Evolutionary conservation across 1,284 basidiomycete species (phyloP), one percentile per base, ranked within the genome.

Genomic region (Apiotrichum veenhuisii): DNA sequence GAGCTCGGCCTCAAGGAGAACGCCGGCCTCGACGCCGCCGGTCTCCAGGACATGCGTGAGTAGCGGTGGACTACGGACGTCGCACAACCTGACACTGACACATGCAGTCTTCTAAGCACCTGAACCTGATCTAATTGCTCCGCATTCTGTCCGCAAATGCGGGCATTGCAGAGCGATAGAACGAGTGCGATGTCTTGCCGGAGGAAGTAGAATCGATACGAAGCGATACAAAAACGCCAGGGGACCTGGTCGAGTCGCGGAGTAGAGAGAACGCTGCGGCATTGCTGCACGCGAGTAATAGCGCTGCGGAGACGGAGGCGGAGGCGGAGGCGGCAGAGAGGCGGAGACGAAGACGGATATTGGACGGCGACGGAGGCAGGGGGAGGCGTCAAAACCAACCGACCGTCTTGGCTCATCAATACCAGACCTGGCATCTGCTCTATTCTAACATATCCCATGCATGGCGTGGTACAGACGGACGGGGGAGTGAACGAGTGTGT

Each of bases 1-100:
- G 80, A 81, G 69, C 77, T 80, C 50, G 78, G 78, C 34, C 73
- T 80, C 62, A 78, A 79, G 65, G 80, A 82, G 72, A 77, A 78
- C 50, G 71, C 75, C 38, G 79, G 78, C 46, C 65, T 77, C 20
- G 79, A 80, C 51, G 74, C 76, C 57, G 74, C 75, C 48, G 77
- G 74, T 36, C 66, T 80, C 61, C 76, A 77, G 52, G 79, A 80
- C 61, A 66, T 80, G 61, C 65, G 44, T 46, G 30, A 46, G 44
- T 46, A 17, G 30, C 5, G 5, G 30, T 12, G 12, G 30, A n/a
- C 12, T 30, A 25, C 25, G 18, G 43, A 14, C 17, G 17, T 15
- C 14, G 23, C 12, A 3, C 10, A 22, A 17, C 18, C 20, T n/a
- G 25, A 8, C 5, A 20, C 26, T 46, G 12, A 30, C 30, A 33